A percentile compares a stretch with the other conserved stretches of the same genome.
Conservation (phyloP, 169 alveolate genomes). For the Cryptosporidium meleagridis region DNA sequence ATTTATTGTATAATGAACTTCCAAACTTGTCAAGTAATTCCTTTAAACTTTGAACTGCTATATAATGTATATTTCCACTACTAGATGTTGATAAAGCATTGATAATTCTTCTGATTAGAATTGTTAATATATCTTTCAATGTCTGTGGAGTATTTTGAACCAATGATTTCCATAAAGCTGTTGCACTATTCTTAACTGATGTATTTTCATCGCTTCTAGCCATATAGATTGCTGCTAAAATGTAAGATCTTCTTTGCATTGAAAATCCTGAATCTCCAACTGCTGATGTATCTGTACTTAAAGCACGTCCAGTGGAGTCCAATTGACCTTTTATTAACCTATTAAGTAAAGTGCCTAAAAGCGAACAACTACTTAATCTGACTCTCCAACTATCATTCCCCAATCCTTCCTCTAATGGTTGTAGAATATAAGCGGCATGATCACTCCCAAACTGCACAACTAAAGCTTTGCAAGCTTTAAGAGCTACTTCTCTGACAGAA, state of each 20-base stretch:
- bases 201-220: conserved; percentile 78
- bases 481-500: conserved; percentile 80
- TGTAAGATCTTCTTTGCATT: conserved; percentile 79
- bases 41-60: conserved; percentile 40
- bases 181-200: conserved; percentile 80
- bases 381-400: conserved; percentile 78
- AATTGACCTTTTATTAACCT: conserved; percentile 76
- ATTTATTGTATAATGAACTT: conserved; percentile 20
- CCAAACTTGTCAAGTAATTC: conserved; percentile 60
- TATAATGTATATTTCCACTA: conserved; percentile 1
- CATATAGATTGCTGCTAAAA: conserved; percentile 81
- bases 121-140: conserved; percentile 79
- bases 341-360: conserved; percentile 81
- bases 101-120: conserved; percentile 77
- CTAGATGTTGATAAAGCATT: conserved; percentile 65
- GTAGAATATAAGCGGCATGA: conserved; percentile 81
- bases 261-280: conserved; percentile 78
- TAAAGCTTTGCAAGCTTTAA: conserved; percentile 78
- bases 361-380: conserved; percentile 78
- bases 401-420: conserved; percentile 80
- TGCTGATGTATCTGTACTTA: conserved; percentile 37
- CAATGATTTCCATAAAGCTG: conserved; percentile 79
- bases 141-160: conserved; percentile 84
- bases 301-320: conserved; percentile 73
- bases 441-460: conserved; percentile 81